Conservation (phyloP, 2,329 filamentous ascomycete genomes). For the Cladophialophora exuberans region DNA sequence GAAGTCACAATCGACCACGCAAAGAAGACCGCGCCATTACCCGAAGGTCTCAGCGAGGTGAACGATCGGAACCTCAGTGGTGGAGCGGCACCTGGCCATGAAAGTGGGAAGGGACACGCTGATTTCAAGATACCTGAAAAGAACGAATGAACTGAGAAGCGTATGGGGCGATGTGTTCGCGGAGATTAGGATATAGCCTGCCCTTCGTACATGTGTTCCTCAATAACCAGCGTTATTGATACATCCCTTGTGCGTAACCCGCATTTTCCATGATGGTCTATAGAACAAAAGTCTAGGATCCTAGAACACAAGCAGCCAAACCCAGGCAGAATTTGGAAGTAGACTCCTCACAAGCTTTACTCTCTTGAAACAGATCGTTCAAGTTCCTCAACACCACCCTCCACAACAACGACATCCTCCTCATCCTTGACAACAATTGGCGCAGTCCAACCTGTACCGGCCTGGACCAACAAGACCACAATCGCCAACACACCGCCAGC, state of each 20-base stretch:
- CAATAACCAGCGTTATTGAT: no score
- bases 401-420: constrained; percentile 16
- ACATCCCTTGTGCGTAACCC: no score
- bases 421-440: constrained; percentile 37
- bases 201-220: background rate
- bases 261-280: no score
- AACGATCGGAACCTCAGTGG: constrained; percentile 34
- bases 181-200: background rate
- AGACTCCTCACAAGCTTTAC: no score
- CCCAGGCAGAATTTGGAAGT: background rate
- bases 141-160: background rate
- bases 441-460: constrained; percentile 60
- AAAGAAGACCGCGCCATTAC: constrained; percentile 41
- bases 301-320: background rate
- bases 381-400: background rate
- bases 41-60: constrained; percentile 39
- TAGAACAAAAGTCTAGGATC: background rate
- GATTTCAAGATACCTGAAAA: constrained; percentile 40
- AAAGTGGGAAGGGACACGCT: constrained; percentile 44
- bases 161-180: no score
- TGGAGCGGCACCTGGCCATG: constrained; percentile 30
- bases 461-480: constrained; percentile 57
- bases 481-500: constrained; percentile 55
- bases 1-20: constrained; percentile 36
- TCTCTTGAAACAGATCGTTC: constrained; percentile 17